A percentile compares a stretch with the other conserved stretches of the same genome.
Evolutionary conservation across 352 stramenopile genomes (phyloP).

Genomic region (Aphanomyces astaci): DNA sequence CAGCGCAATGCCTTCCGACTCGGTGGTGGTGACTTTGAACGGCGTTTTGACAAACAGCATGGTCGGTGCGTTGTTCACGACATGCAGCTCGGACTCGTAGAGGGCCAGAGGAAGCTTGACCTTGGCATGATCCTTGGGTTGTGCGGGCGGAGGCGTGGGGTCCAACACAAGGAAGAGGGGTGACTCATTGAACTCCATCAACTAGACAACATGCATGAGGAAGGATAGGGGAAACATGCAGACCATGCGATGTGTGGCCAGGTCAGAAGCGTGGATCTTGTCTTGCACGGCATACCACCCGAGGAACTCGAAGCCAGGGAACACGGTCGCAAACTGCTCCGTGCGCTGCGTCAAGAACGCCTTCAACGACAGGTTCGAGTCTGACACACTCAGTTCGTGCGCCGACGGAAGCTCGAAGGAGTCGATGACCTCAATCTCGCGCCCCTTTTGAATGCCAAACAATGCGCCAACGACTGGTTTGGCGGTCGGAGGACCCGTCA

Average conservation of each 20-base stretch:
- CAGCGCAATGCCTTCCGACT: conserved; percentile 80
- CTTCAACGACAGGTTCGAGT: conserved; percentile 8
- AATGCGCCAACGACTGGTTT: conserved; percentile 80
- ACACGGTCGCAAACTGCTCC: conserved; percentile 68
- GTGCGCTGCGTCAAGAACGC: conserved; percentile 13
- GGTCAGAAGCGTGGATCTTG: conserved; percentile 59
- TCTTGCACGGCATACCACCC: conserved; percentile 82
- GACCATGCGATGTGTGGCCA: conserved; percentile 69
- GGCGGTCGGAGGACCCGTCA: conserved; percentile 9
- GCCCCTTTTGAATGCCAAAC: conserved; percentile 85
- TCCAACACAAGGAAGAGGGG: conserved; percentile 76
- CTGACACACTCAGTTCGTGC: conserved; percentile 28
- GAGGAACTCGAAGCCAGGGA: conserved; percentile 79
- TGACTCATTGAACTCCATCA: conserved; percentile 85
- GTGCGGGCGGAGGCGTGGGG: conserved; percentile 28
- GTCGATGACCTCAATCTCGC: conserved; percentile 76
- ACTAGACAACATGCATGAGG: conserved; percentile 28
- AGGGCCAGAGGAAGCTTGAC: conserved; percentile 83
- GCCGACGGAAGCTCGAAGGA: conserved; percentile 82
- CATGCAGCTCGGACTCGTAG: conserved; percentile 81
- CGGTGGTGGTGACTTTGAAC: conserved; percentile 83
- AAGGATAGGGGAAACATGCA: neutral
- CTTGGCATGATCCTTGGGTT: conserved; percentile 57
- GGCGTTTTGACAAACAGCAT: conserved; percentile 85
- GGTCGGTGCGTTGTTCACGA: conserved; percentile 75